phyloP scores from a whole-genome alignment of 2,329 filamentous ascomycete species.

The Rutstroemia sp. region DNA sequence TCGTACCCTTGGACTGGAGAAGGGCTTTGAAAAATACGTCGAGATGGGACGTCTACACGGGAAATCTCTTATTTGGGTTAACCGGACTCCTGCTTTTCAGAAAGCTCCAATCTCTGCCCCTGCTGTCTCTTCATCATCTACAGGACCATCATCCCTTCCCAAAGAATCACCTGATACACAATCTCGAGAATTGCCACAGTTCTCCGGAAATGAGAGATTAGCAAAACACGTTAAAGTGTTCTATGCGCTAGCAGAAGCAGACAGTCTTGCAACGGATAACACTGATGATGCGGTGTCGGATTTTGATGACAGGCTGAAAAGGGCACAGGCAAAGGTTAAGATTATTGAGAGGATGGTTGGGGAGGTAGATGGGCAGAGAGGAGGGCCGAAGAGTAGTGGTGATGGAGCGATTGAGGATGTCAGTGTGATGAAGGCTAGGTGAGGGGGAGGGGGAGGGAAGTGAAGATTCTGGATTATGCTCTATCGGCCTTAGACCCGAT shows the following conservation, averaged over 20 bases:
- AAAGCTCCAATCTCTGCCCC: background rate
- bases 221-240: slow-evolving; percentile 70
- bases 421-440: slow-evolving; percentile 25
- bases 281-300: slow-evolving; percentile 84
- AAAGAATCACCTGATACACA: background rate
- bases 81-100: slow-evolving; percentile 44
- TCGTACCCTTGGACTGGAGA: slow-evolving; percentile 81
- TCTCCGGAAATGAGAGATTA: slow-evolving; percentile 55
- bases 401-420: slow-evolving; percentile 42
- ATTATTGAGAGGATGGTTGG: slow-evolving; percentile 68
- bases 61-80: slow-evolving; percentile 75
- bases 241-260: slow-evolving; percentile 70
- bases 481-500: too few species aligned
- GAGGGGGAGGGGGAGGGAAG: background rate
- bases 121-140: background rate
- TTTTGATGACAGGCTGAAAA: slow-evolving; percentile 81
- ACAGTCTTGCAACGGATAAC: slow-evolving; percentile 72
- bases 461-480: too few species aligned
- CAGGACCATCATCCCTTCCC: background rate
- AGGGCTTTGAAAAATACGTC: slow-evolving; percentile 87
- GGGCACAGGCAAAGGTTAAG: slow-evolving; percentile 76
- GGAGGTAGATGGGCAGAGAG: slow-evolving; percentile 27
- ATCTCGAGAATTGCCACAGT: slow-evolving; percentile 23
- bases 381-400: slow-evolving; percentile 10
- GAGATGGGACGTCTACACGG: slow-evolving; percentile 74